A percentile compares a stretch with the other conserved stretches of the same genome.
Evolutionary conservation across 495 filamentous ascomycete species (phyloP).

Genomic region (Tetracladium marchalianum): DNA sequence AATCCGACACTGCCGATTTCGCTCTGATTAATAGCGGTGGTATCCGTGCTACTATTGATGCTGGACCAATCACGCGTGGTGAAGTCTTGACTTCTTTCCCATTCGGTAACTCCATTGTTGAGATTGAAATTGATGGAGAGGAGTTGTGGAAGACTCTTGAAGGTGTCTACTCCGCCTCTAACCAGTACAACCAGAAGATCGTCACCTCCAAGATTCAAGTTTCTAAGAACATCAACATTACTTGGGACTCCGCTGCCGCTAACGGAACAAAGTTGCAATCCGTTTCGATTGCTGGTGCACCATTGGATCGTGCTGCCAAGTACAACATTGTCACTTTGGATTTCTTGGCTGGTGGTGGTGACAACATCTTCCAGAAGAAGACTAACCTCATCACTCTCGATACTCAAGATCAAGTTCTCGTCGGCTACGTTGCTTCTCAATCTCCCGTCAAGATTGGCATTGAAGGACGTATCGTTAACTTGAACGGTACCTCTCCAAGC

Average conservation of each 20-base stretch:
- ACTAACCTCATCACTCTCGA: slow-evolving; percentile 31
- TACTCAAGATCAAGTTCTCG: slow-evolving; percentile 41
- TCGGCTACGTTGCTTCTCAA: slow-evolving; percentile 29
- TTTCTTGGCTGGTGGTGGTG: slow-evolving; percentile 44
- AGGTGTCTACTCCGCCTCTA: slow-evolving; percentile 35
- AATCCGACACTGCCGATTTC: slow-evolving; percentile 26
- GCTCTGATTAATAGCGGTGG: slow-evolving; percentile 47
- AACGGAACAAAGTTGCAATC: slow-evolving; percentile 29
- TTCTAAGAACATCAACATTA: slow-evolving; percentile 33
- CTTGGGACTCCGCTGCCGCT: slow-evolving; percentile 31
- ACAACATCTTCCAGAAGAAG: slow-evolving; percentile 33
- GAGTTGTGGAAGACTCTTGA: slow-evolving; percentile 40
- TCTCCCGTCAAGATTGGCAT: slow-evolving; percentile 37
- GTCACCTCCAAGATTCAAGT: slow-evolving; percentile 45
- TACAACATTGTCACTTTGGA: slow-evolving; percentile 46
- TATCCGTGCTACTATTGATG: slow-evolving; percentile 44
- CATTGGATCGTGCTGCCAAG: slow-evolving; percentile 23
- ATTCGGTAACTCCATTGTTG: slow-evolving; percentile 46
- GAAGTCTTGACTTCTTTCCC: slow-evolving; percentile 47
- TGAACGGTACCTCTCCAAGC: slow-evolving; percentile 1
- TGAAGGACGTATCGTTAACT: slow-evolving; percentile 33
- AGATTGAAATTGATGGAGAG: slow-evolving; percentile 31
- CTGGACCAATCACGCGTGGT: slow-evolving; percentile 39
- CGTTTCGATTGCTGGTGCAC: slow-evolving; percentile 29
- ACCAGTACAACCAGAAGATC: slow-evolving; percentile 31